Percentiles rank a stretch among this genome's conserved stretches.
Conservation (phyloP, 73 alveolate species). For the Tetrahymena borealis region DNA sequence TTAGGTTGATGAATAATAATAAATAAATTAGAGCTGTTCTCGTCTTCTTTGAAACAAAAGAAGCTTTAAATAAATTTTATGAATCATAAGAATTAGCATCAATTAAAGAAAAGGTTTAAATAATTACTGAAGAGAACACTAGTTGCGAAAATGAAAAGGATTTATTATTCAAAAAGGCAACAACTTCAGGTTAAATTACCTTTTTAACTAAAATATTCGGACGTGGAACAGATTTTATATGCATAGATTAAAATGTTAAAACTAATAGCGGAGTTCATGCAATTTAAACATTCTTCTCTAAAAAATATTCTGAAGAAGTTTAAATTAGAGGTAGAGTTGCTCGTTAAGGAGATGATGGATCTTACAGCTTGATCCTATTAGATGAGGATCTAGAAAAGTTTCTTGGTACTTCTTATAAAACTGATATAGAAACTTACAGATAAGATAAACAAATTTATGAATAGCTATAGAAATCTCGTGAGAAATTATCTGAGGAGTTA, state of each 20-base stretch:
- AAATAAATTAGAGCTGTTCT: not conserved
- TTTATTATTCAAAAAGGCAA: not conserved
- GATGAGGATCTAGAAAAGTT: not conserved
- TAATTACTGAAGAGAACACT: not conserved
- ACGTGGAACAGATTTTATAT: slow-evolving; percentile 33
- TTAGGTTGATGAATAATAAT: not conserved
- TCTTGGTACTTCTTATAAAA: not conserved
- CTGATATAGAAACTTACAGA: not conserved
- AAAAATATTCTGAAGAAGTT: slow-evolving; percentile 2
- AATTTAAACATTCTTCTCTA: slow-evolving; percentile 3
- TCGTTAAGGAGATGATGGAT: not conserved
- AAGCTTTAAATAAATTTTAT: not conserved
- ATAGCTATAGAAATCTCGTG: not conserved
- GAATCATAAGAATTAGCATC: not conserved
- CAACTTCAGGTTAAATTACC: not conserved
- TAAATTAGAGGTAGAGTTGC: slow-evolving; percentile 25
- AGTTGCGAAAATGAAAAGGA: not conserved
- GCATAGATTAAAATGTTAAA: not conserved
- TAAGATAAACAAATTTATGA: not conserved
- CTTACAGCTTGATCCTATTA: not conserved
- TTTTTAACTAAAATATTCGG: not conserved
- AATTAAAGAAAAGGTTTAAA: not conserved
- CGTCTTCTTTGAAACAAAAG: not conserved
- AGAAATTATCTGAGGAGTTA: not conserved
- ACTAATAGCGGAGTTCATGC: slow-evolving; percentile 5